Percentiles rank a stretch among this genome's conserved stretches.
Evolutionary conservation across 148 eudicot genomes (phyloP).

Genomic region (Spergularia bocconei): DNA sequence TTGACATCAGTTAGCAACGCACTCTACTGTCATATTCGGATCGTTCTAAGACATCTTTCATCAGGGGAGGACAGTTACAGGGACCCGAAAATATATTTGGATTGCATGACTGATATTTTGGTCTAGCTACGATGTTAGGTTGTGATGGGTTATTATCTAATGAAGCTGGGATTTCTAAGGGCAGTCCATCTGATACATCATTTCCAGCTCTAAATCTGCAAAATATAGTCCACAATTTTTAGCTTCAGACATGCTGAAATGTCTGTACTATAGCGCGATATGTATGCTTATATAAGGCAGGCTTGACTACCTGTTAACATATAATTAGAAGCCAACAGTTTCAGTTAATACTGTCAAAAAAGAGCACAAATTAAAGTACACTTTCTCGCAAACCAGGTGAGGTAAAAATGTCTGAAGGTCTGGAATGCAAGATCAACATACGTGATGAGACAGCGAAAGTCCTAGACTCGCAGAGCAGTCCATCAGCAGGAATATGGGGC

Average conservation of each 20-base stretch:
- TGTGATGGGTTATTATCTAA: not conserved
- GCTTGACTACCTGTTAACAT: too few relatives aligned
- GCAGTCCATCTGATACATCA: not conserved
- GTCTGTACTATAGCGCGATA: too few relatives aligned
- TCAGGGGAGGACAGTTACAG: not conserved
- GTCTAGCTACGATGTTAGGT: not conserved
- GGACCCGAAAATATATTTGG: not conserved
- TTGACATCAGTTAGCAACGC: not conserved
- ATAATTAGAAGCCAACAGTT: too few relatives aligned
- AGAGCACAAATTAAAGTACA: too few relatives aligned
- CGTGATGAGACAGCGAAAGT: not conserved
- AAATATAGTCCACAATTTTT: too few relatives aligned
- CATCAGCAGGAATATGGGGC: not conserved
- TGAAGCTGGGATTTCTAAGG: not conserved
- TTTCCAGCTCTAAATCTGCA: not conserved
- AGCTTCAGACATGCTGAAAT: too few relatives aligned
- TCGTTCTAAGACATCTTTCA: not conserved
- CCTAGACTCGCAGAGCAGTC: not conserved
- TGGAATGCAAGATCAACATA: not conserved
- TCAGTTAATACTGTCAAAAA: too few relatives aligned
- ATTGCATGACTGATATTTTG: too few relatives aligned
- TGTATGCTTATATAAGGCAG: too few relatives aligned
- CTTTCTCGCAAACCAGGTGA: not conserved
- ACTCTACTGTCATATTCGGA: constrained; percentile 3
- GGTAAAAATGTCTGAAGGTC: not conserved